Evolutionary conservation across 108 stramenopile genomes (phyloP).

Genomic region (Cylindrotheca fusiformis): DNA sequence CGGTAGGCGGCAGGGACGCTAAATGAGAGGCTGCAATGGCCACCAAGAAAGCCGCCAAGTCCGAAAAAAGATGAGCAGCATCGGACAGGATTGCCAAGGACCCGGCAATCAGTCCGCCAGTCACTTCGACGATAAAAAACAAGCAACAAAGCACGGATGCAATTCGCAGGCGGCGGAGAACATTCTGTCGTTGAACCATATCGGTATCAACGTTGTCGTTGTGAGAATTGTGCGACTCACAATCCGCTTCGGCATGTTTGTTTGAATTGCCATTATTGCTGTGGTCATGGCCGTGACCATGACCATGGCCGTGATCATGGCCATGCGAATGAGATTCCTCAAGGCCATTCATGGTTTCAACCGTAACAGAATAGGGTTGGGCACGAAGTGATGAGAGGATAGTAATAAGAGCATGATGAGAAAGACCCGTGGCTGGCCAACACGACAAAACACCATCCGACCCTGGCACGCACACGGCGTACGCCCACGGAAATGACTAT

Average conservation of each 20-base stretch:
- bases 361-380: no score
- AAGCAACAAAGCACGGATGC: slow-evolving; percentile 57
- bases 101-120: slow-evolving; percentile 68
- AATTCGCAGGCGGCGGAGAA: slow-evolving; percentile 58
- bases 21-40: slow-evolving; percentile 83
- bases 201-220: background rate
- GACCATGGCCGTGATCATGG: no score
- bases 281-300: no score
- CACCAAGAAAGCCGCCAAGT: slow-evolving; percentile 72
- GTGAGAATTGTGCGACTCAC: slow-evolving; percentile 3
- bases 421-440: no score
- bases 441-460: no score
- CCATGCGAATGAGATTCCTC: no score
- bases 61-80: slow-evolving; percentile 86
- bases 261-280: background rate
- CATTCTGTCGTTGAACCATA: slow-evolving; percentile 31
- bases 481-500: no score
- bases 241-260: background rate
- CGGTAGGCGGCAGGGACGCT: slow-evolving; percentile 75
- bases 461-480: no score
- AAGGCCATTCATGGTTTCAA: no score
- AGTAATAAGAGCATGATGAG: no score
- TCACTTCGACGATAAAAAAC: slow-evolving; percentile 78
- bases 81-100: slow-evolving; percentile 83
- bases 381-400: no score